Evolutionary conservation across 768 basidiomycete species (phyloP).

Genomic region (Hypholoma fasciculare): DNA sequence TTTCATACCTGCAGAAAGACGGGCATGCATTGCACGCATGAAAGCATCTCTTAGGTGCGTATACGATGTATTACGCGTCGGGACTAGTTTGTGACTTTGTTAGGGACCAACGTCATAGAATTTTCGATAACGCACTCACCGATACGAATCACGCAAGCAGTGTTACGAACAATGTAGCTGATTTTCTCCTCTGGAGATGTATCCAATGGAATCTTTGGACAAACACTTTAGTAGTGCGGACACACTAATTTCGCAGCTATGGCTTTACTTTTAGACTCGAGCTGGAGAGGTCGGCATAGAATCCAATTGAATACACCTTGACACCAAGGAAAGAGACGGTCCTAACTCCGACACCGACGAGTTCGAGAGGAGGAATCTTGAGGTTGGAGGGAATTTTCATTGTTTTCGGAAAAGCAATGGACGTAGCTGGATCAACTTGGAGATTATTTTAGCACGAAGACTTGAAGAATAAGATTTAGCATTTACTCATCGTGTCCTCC

Average conservation of each 20-base stretch:
- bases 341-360: constrained; percentile 84
- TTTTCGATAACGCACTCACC: constrained; percentile 37
- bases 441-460: not conserved
- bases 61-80: constrained; percentile 75
- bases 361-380: constrained; percentile 59
- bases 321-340: constrained; percentile 88
- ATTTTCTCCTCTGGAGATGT: constrained; percentile 73
- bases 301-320: constrained; percentile 87
- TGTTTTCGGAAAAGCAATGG: constrained; percentile 69
- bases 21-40: constrained; percentile 66
- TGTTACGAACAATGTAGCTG: constrained; percentile 61
- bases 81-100: constrained; percentile 46
- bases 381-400: constrained; percentile 65
- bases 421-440: constrained; percentile 72
- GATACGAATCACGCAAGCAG: constrained; percentile 74
- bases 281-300: constrained; percentile 83
- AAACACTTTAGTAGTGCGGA: not conserved
- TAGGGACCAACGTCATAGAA: not conserved
- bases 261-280: constrained; percentile 55
- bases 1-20: constrained; percentile 53
- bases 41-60: constrained; percentile 84
- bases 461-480: not conserved
- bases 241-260: not conserved
- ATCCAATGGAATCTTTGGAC: constrained; percentile 47
- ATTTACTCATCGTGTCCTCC: constrained; percentile 28